Conservation (phyloP, 2,329 filamentous ascomycete genomes). For the Hypoxylon sp. region DNA sequence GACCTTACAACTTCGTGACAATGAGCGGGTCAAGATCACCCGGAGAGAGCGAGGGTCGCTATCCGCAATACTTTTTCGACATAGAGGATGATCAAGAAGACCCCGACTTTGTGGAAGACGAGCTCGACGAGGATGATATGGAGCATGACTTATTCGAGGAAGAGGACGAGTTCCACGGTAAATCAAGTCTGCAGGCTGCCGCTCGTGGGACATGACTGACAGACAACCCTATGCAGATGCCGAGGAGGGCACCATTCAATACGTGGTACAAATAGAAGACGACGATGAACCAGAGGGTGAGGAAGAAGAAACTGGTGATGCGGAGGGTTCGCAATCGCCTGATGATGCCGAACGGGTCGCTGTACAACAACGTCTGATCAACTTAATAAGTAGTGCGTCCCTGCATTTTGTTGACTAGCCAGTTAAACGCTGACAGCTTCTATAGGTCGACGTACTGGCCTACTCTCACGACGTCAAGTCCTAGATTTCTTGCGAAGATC, state of each 20-base stretch:
- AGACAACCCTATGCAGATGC: conserved; percentile 41
- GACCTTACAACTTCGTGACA: conserved; percentile 4
- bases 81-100: conserved; percentile 37
- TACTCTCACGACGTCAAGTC: conserved; percentile 50
- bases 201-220: no score
- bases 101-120: conserved; percentile 40
- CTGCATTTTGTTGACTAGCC: conserved; percentile 39
- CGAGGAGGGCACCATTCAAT: conserved; percentile 42
- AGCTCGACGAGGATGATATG: conserved; percentile 40
- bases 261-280: conserved; percentile 45
- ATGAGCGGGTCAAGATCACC: conserved; percentile 40
- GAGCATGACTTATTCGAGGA: conserved; percentile 39
- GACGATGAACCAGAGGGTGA: conserved; percentile 46
- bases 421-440: conserved; percentile 44
- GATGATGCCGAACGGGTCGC: conserved; percentile 31
- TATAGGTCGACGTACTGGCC: conserved; percentile 38
- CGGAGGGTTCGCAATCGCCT: conserved; percentile 30
- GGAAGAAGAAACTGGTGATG: conserved; percentile 32
- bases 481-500: conserved; percentile 52
- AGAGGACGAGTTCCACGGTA: conserved; percentile 47
- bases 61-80: conserved; percentile 40
- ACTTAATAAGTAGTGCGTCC: conserved; percentile 46
- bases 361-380: conserved; percentile 37
- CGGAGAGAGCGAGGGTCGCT: conserved; percentile 32
- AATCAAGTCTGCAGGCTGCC: no score